Evolutionary conservation across 2,329 filamentous ascomycete genomes (phyloP), one percentile per base, ranked within the genome.

Genomic region (Colletotrichum musicola): DNA sequence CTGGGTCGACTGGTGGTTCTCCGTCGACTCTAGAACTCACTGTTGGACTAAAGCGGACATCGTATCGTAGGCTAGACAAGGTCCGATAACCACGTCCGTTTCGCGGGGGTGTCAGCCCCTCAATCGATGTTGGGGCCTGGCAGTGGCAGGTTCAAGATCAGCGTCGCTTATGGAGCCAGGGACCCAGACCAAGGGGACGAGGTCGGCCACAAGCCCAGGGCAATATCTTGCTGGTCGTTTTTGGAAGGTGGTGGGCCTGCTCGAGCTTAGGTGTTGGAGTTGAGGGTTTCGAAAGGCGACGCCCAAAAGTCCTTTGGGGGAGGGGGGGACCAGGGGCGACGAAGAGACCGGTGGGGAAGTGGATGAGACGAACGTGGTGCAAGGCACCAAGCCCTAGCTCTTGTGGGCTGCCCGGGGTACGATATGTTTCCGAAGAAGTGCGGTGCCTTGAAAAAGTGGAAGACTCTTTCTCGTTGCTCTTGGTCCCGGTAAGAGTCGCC

Each of bases 241-340:
- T 68, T 27, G 65, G 35, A 55, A 68, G 65, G 62, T 51, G 27
- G 62, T 68, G 65, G 40, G 16, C 20, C 49, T 59, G 22, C 38
- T 18, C n/a, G 49, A 20, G 40, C 40, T 38, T 59, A 4, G 64
- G 10, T 18, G 13, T 30, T 42, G 44, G 40, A 9, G 30, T 35
- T 35, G 61, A 40, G 61, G 20, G 47, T 64, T 44, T 55, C 27
- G 13, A 46, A 38, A 16, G 14, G 44, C 22, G 38, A 42, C 13
- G 62, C n/a, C 40, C 44, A 57, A 50, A 67, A 40, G 51, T 68
- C 30, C 47, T 59, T 40, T 20, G 49, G 54, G 20, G 40, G 25
- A 30, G 30, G 30, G 27, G 27, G 27, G 22, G 46, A 50, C 53
- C 47, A 50, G 65, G 61, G 61, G 25, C 10, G 6, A 55, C 2